Percentiles rank a stretch among this genome's conserved stretches.
Conservation (phyloP, 352 stramenopile species). For the Pythium biforme region DNA sequence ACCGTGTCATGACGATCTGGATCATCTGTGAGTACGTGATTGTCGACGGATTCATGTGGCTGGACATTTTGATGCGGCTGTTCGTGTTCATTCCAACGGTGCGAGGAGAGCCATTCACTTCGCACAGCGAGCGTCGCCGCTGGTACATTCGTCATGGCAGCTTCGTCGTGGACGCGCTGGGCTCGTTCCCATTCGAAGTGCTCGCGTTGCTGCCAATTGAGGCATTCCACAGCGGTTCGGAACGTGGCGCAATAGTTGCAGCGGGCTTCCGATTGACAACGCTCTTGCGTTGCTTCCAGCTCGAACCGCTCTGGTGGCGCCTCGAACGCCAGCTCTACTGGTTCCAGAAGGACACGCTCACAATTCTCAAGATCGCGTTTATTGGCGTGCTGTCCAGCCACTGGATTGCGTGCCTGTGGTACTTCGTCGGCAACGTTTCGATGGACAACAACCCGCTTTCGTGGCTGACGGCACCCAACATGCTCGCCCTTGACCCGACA, state of each 20-base stretch:
- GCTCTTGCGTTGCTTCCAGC: conserved; percentile 30
- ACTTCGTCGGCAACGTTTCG: conserved; percentile 18
- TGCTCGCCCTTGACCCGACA: conserved; percentile 21
- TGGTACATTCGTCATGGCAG: conserved; percentile 28
- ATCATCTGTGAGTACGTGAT: conserved; percentile 31
- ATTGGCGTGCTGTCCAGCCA: conserved; percentile 30
- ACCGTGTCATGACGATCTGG: conserved; percentile 23
- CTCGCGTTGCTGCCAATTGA: conserved; percentile 25
- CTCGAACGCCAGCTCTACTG: conserved; percentile 26
- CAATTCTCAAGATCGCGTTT: conserved; percentile 29
- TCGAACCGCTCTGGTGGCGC: conserved; percentile 32
- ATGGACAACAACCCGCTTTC: conserved; percentile 22
- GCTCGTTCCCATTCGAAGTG: conserved; percentile 30
- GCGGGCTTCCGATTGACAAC: conserved; percentile 26
- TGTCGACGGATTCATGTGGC: conserved; percentile 30
- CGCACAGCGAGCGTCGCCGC: conserved; percentile 4
- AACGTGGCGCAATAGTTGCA: conserved; percentile 16
- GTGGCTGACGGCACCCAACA: conserved; percentile 27
- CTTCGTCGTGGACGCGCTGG: conserved; percentile 27
- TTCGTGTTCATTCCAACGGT: conserved; percentile 27
- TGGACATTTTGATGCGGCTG: conserved; percentile 29
- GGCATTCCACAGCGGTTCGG: conserved; percentile 5
- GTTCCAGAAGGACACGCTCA: conserved; percentile 26
- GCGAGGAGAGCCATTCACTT: conserved; percentile 19
- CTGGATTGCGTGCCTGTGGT: conserved; percentile 33